Percentiles rank a stretch among this genome's conserved stretches.
phyloP scores from a whole-genome alignment of 768 basidiomycete species.

The Mycena polygramma region DNA sequence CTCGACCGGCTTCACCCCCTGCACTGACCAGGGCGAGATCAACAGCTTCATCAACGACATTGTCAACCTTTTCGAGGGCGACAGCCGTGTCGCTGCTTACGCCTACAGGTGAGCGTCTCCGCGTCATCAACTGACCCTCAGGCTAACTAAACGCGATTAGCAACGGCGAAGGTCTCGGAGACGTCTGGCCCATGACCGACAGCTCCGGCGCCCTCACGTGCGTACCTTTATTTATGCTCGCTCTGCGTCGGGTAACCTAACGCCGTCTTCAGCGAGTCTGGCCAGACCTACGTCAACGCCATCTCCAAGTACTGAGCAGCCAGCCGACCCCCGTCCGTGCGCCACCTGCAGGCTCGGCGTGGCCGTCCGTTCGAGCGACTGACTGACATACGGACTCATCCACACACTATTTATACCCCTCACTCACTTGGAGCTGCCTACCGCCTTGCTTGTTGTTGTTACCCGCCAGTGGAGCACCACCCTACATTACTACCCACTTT shows the following conservation, averaged over 20 bases:
- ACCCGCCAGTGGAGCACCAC: too few relatives aligned
- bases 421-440: not conserved
- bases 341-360: constrained; percentile 31
- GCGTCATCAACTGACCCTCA: too few relatives aligned
- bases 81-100: constrained; percentile 56
- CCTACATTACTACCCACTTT: too few relatives aligned
- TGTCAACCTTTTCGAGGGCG: constrained; percentile 54
- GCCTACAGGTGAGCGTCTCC: constrained; percentile 54
- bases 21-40: constrained; percentile 58
- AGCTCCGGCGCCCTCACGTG: constrained; percentile 26
- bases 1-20: constrained; percentile 55
- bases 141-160: constrained; percentile 33
- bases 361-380: constrained; percentile 6
- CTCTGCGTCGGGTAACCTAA: too few relatives aligned
- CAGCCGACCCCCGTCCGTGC: not conserved
- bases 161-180: constrained; percentile 60
- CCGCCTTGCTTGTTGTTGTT: not conserved
- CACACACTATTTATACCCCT: constrained; percentile 4
- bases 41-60: constrained; percentile 55
- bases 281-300: constrained; percentile 33
- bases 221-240: constrained; percentile 1
- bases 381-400: not conserved
- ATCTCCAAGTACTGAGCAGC: constrained; percentile 33
- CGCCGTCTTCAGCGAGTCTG: constrained; percentile 25
- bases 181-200: constrained; percentile 59